phyloP scores from a whole-genome alignment of 148 eudicot genomes.

The Camellia japonica region DNA sequence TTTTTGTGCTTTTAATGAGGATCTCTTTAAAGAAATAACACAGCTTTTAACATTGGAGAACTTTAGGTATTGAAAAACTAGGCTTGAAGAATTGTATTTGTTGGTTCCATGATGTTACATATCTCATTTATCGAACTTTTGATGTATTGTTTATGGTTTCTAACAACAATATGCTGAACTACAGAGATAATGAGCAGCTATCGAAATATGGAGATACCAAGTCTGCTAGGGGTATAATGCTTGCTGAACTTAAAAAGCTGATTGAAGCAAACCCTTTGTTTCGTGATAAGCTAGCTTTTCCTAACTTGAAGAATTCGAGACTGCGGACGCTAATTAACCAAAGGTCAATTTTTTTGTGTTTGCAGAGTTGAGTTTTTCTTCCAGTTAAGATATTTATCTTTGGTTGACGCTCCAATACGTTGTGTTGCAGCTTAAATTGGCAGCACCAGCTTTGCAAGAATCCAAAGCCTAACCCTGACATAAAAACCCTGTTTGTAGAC shows the following conservation, averaged over 20 bases:
- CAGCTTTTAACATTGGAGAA: slow-evolving; percentile 68
- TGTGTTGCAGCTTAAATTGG: slow-evolving; percentile 79
- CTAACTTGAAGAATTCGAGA: slow-evolving; percentile 67
- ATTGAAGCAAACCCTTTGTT: slow-evolving; percentile 92
- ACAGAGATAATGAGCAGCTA: slow-evolving; percentile 84
- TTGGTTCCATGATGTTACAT: background rate
- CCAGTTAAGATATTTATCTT: background rate
- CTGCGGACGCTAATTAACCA: slow-evolving; percentile 80
- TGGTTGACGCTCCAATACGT: background rate
- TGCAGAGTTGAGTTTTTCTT: background rate
- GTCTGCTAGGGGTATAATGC: slow-evolving; percentile 82
- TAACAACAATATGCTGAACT: background rate
- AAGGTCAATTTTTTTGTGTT: slow-evolving; percentile 40
- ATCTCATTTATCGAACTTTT: background rate
- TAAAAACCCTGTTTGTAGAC: slow-evolving; percentile 87
- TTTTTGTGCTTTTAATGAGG: slow-evolving; percentile 78
- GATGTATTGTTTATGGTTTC: background rate
- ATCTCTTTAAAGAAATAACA: slow-evolving; percentile 81
- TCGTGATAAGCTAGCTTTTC: slow-evolving; percentile 81
- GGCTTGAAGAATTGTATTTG: background rate
- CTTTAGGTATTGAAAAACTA: slow-evolving; percentile 46
- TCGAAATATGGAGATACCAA: slow-evolving; percentile 93
- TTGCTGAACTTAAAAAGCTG: slow-evolving; percentile 76
- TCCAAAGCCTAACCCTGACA: slow-evolving; percentile 88
- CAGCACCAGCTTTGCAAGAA: slow-evolving; percentile 94